Percentiles rank a stretch among this genome's conserved stretches.
Conservation (phyloP, 139 green algal genomes). For the Parachlorella kessleri region DNA sequence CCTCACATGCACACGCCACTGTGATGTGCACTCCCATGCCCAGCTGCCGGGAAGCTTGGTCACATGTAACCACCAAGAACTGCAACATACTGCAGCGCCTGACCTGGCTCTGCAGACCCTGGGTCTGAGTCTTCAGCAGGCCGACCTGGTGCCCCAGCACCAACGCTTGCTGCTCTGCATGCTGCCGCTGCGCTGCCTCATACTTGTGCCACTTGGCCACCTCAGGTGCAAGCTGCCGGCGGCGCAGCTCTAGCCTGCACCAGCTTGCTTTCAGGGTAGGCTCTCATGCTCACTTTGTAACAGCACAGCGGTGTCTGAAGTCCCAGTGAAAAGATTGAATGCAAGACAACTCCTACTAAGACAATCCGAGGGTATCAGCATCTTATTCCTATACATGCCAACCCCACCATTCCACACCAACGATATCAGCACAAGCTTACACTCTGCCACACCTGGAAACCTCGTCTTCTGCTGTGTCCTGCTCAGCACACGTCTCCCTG, state of each 20-base stretch:
- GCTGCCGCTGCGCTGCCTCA: neutral
- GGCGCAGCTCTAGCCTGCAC: constrained; percentile 43
- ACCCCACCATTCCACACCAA: neutral
- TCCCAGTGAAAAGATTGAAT: too few relatives aligned
- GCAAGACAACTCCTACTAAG: neutral
- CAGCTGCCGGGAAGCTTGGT: too few relatives aligned
- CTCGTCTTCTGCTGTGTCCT: neutral
- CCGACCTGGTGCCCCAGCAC: constrained; percentile 21
- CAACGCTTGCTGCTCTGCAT: constrained; percentile 5
- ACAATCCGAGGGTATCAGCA: neutral
- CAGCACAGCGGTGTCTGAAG: too few relatives aligned
- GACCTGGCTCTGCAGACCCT: constrained; percentile 4
- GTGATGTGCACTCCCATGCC: too few relatives aligned
- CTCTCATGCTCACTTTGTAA: too few relatives aligned
- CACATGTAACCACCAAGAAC: too few relatives aligned
- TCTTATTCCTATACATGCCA: neutral
- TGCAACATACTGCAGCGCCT: too few relatives aligned
- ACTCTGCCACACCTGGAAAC: constrained; percentile 1
- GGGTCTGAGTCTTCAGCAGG: neutral
- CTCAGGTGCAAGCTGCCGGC: constrained; percentile 47
- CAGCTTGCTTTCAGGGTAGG: too few relatives aligned
- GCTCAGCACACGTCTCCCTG: neutral
- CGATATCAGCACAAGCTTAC: neutral
- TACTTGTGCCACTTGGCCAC: constrained; percentile 47
- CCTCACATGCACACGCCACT: too few relatives aligned